Conservation (phyloP, 495 filamentous ascomycete species). For the Penicillium argentinense region DNA sequence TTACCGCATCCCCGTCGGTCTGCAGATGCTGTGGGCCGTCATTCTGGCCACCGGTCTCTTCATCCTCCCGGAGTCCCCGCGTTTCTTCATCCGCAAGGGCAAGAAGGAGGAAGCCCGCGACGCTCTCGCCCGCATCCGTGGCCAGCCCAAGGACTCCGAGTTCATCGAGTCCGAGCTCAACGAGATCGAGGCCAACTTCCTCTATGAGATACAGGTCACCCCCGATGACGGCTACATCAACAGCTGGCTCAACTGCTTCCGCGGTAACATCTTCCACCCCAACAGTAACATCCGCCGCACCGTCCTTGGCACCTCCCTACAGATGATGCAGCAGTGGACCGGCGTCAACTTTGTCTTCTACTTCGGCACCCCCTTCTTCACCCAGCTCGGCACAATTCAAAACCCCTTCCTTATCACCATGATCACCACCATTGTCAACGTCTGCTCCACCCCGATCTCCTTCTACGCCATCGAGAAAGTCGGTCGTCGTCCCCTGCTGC, state of each 20-base stretch:
- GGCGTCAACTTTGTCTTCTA: constrained; percentile 96
- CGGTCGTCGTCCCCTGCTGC: constrained; percentile 79
- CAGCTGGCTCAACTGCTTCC: constrained; percentile 68
- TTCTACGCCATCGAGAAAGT: constrained; percentile 81
- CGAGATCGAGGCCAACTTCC: constrained; percentile 75
- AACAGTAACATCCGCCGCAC: constrained; percentile 71
- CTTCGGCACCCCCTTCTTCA: constrained; percentile 80
- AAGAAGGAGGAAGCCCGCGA: constrained; percentile 39
- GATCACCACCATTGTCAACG: constrained; percentile 84
- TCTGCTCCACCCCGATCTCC: constrained; percentile 74
- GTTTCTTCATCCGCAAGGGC: constrained; percentile 62
- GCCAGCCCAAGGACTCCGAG: constrained; percentile 54
- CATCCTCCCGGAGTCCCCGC: constrained; percentile 74
- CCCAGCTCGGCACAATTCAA: constrained; percentile 60
- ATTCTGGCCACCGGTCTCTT: constrained; percentile 65
- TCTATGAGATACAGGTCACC: constrained; percentile 63
- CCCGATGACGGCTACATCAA: constrained; percentile 58
- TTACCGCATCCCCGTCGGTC: constrained; percentile 68
- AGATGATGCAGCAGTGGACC: constrained; percentile 83
- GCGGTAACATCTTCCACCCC: constrained; percentile 57
- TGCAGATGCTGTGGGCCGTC: constrained; percentile 68
- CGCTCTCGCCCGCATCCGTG: constrained; percentile 43
- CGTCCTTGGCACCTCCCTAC: constrained; percentile 70
- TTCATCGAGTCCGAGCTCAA: constrained; percentile 67
- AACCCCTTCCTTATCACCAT: constrained; percentile 79